These are phyloP conservation scores for Chalciporus piperatus DNA, from an alignment of 768 basidiomycete genomes.

Conservation along the genomic window DNA sequence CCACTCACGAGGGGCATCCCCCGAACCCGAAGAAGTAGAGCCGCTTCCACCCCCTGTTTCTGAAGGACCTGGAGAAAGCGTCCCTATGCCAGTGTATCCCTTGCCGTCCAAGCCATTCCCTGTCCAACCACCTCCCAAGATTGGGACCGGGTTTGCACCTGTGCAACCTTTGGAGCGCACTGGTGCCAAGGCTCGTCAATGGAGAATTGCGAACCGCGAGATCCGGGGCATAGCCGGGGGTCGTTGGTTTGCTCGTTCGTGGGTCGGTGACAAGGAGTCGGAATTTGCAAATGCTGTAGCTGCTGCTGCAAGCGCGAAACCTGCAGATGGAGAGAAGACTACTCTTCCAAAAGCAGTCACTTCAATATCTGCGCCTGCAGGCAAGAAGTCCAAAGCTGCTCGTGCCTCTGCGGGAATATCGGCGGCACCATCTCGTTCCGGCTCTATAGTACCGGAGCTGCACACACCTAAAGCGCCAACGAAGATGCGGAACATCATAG, in stretches of 20 bases:
- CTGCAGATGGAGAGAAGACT: conserved; percentile 27
- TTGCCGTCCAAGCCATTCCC: conserved; percentile 82
- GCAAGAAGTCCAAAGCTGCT: conserved; percentile 43
- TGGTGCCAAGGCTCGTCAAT: conserved; percentile 60
- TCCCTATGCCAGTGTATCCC: conserved; percentile 70
- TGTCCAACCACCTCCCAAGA: conserved; percentile 75
- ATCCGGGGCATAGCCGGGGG: conserved; percentile 82
- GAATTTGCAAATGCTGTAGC: conserved; percentile 44
- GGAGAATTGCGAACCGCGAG: conserved; percentile 74
- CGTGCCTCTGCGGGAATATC: conserved; percentile 40
- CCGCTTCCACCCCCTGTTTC: conserved; percentile 28
- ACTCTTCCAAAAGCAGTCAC: conserved; percentile 36
- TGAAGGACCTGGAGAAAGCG: conserved; percentile 42
- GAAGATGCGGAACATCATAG: conserved; percentile 64
- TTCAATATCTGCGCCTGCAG: conserved; percentile 48
- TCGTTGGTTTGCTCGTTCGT: conserved; percentile 75
- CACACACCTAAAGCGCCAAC: conserved; percentile 51
- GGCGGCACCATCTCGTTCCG: conserved; percentile 57
- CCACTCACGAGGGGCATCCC: conserved; percentile 36
- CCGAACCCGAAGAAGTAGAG: conserved; percentile 46
- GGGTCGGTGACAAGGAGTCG: conserved; percentile 84
- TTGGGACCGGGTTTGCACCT: conserved; percentile 70
- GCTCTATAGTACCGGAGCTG: conserved; percentile 49
- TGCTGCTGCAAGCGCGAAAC: conserved; percentile 27
- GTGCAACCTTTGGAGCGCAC: conserved; percentile 63